Conservation (phyloP, 2,329 filamentous ascomycete genomes). For the Trichoderma sp. region DNA sequence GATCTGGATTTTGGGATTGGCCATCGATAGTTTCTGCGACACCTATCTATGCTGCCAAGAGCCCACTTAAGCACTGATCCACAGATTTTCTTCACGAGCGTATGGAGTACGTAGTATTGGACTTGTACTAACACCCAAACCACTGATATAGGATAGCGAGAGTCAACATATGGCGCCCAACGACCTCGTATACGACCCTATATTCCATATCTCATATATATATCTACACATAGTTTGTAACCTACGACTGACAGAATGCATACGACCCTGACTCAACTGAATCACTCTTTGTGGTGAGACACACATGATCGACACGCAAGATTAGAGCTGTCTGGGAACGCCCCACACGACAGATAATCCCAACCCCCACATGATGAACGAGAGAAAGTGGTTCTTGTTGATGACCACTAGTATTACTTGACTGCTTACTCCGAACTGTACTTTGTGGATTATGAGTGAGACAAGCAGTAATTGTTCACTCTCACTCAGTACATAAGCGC, state of each 20-base stretch:
- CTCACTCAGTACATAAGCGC: background rate
- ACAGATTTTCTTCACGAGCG: background rate
- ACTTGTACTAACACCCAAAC: background rate
- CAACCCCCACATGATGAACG: background rate
- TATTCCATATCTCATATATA: background rate
- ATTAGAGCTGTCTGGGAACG: constrained; percentile 1
- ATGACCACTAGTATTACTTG: background rate
- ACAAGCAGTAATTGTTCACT: background rate
- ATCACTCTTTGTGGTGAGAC: background rate
- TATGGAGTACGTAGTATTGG: background rate
- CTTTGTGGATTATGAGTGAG: background rate
- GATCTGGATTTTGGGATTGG: background rate
- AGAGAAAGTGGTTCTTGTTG: background rate
- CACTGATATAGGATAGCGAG: background rate
- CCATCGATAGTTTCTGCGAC: background rate
- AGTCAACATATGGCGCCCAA: background rate
- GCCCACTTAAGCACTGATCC: background rate
- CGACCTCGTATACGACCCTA: background rate
- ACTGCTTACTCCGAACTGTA: background rate
- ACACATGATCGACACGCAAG: constrained; percentile 8
- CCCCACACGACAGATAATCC: constrained; percentile 9
- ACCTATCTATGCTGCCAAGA: background rate
- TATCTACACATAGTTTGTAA: background rate
- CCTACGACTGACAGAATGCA: background rate
- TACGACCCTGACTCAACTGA: background rate